Evolutionary conservation across 2,329 filamentous ascomycete genomes (phyloP), one percentile per base, ranked within the genome.

Genomic region (Exserohilum turcica): DNA sequence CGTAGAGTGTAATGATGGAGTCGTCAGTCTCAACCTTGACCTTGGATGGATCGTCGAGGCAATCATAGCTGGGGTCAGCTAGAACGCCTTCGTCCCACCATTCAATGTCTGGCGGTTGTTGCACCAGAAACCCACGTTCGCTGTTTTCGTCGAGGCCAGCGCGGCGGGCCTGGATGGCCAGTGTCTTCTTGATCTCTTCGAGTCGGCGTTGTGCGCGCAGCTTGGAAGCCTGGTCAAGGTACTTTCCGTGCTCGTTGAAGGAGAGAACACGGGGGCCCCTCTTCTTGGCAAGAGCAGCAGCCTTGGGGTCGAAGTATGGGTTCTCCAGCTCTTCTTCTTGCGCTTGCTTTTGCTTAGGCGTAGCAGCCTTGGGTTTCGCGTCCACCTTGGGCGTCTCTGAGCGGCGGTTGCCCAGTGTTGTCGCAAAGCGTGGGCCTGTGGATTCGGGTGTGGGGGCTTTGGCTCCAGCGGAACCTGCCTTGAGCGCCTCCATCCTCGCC

Each of bases 81-180:
- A 96, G 82, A 15, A 97, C 78, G 2, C 87, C 91, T 77, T 97
- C 92, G 66, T 99, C 94, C 91, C 93, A 97, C 94, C 94, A 99
- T 74, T 99, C 94, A 36, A 97, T 83, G 6, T 88, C 88, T 3
- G 94, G 94, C 8, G 94, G 94, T 28, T 83, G 82, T 58, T 93
- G 88, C 5, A 97, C 85, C 3, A 94, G 77, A 71, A 93, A 97
- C 28, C 91, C 90, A 74, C 93, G 96, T 74, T 99, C 93, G 43
- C 89, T 86, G 57, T 95, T 93, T 72, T 97, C 93, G 66, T 97
- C 93, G 57, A 97, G 90, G 40, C 92, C 92, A n/a, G 89, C 91
- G 72, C 92, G 93, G 54, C 92, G 85, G 9, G 92, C 89, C 64
- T 91, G 87, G 63, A 89, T 89, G 1, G 93, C 93, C 63, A 99